phyloP scores from a whole-genome alignment of 169 alveolate genomes.

The Babesia microti region DNA sequence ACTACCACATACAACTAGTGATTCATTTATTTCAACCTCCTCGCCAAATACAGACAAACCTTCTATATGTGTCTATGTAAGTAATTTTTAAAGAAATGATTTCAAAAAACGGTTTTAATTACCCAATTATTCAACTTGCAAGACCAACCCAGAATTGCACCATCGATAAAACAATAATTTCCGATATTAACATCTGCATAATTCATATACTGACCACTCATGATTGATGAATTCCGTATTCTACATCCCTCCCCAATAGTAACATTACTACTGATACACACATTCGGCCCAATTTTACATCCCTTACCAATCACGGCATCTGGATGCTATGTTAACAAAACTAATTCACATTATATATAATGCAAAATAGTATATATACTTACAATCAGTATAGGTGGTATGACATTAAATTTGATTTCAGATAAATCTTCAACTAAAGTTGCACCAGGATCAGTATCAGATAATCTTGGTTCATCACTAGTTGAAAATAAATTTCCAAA shows the following conservation, averaged over 20 bases:
- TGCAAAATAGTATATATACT: too few species aligned
- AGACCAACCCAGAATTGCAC: conserved; percentile 44
- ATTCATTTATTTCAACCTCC: conserved; percentile 19
- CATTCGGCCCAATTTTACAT: conserved; percentile 82
- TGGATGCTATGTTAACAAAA: conserved; percentile 34
- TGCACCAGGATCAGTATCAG: too few species aligned
- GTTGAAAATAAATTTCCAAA: too few species aligned
- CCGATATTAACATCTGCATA: conserved; percentile 13
- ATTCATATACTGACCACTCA: conserved; percentile 49
- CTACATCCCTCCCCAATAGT: conserved; percentile 84
- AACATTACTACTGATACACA: conserved; percentile 81
- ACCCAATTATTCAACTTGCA: conserved; percentile 30
- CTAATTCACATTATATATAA: too few species aligned
- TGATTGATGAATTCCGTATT: conserved; percentile 68
- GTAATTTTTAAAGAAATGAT: neutral
- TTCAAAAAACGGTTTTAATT: neutral
- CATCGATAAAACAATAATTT: conserved; percentile 19
- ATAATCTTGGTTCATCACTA: too few species aligned
- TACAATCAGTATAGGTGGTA: too few species aligned
- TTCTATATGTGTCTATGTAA: conserved; percentile 23
- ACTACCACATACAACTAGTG: conserved; percentile 27
- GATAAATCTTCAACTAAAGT: too few species aligned
- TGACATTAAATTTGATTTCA: too few species aligned
- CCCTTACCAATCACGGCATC: conserved; percentile 71
- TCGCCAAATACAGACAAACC: conserved; percentile 40